A percentile compares a stretch with the other conserved stretches of the same genome.
Conservation (phyloP, 2,329 filamentous ascomycete species). For the Sphaerulina vaccinii region DNA sequence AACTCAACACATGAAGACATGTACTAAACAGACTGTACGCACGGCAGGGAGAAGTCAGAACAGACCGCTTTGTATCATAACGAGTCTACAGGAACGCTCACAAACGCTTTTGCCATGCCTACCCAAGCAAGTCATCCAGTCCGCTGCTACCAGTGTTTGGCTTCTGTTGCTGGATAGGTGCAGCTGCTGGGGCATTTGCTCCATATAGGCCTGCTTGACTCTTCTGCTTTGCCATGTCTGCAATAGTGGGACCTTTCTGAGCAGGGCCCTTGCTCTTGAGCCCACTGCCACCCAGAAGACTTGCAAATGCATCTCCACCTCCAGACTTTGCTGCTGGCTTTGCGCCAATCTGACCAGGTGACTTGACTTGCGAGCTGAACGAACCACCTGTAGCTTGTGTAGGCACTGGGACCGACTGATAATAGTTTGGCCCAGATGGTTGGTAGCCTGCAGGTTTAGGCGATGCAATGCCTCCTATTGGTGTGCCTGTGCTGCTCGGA, state of each 20-base stretch:
- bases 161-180: conserved; percentile 22
- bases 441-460: conserved; percentile 67
- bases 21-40: neutral
- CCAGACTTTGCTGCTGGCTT: conserved; percentile 44
- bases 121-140: conserved; percentile 47
- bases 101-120: conserved; percentile 4
- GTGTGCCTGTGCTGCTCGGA: conserved; percentile 52
- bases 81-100: neutral
- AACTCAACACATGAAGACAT: too few relatives aligned
- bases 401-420: conserved; percentile 67
- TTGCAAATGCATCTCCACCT: conserved; percentile 84
- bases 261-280: conserved; percentile 52
- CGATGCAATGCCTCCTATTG: conserved; percentile 40
- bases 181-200: conserved; percentile 50
- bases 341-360: conserved; percentile 39
- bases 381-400: conserved; percentile 40
- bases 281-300: conserved; percentile 70
- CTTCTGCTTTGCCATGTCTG: conserved; percentile 97
- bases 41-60: neutral
- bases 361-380: conserved; percentile 43
- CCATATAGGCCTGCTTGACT: conserved; percentile 94
- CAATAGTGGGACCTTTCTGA: conserved; percentile 73
- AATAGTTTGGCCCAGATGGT: conserved; percentile 86
- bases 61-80: neutral
- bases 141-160: conserved; percentile 34